These are phyloP conservation scores for Pichia sporocuriosa DNA, from an alignment of 805 yeast genomes.

Conservation along the genomic window DNA sequence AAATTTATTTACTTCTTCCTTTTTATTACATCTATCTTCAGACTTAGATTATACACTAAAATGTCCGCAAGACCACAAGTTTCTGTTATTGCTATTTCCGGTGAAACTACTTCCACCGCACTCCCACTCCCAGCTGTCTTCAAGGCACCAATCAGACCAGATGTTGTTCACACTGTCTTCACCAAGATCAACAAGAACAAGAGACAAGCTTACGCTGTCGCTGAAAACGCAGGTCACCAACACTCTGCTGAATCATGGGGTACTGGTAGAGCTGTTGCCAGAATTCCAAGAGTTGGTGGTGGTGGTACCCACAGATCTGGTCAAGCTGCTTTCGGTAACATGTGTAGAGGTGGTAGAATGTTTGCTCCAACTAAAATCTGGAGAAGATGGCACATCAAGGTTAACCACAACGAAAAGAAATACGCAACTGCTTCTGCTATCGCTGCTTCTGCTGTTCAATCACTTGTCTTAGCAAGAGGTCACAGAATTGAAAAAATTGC, in stretches of 20 bases:
- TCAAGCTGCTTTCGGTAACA: slow-evolving; percentile 99
- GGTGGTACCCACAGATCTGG: slow-evolving; percentile 99
- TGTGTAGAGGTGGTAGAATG: slow-evolving; percentile 99
- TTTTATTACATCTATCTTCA: no score
- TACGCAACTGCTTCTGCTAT: slow-evolving; percentile 99
- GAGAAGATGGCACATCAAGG: slow-evolving; percentile 99
- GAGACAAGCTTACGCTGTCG: slow-evolving; percentile 99
- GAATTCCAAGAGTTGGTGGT: slow-evolving; percentile 99
- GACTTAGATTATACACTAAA: slow-evolving; percentile 9
- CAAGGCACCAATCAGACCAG: slow-evolving; percentile 99
- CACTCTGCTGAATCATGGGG: slow-evolving; percentile 99
- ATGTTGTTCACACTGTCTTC: slow-evolving; percentile 97
- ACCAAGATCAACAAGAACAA: slow-evolving; percentile 99
- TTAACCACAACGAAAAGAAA: slow-evolving; percentile 99
- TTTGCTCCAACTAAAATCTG: slow-evolving; percentile 99
- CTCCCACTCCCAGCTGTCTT: slow-evolving; percentile 97
- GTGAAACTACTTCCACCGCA: slow-evolving; percentile 78
- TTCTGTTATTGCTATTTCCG: slow-evolving; percentile 78
- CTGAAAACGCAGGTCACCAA: slow-evolving; percentile 99
- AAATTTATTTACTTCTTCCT: no score
- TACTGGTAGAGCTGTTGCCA: slow-evolving; percentile 99
- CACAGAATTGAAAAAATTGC: slow-evolving; percentile 98
- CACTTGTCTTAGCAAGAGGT: slow-evolving; percentile 98
- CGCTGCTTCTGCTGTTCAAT: slow-evolving; percentile 98
- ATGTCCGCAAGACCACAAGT: slow-evolving; percentile 82